A percentile compares a stretch with the other conserved stretches of the same genome.
Evolutionary conservation across 2,329 filamentous ascomycete species (phyloP).

Genomic region (Septoria petroselini): DNA sequence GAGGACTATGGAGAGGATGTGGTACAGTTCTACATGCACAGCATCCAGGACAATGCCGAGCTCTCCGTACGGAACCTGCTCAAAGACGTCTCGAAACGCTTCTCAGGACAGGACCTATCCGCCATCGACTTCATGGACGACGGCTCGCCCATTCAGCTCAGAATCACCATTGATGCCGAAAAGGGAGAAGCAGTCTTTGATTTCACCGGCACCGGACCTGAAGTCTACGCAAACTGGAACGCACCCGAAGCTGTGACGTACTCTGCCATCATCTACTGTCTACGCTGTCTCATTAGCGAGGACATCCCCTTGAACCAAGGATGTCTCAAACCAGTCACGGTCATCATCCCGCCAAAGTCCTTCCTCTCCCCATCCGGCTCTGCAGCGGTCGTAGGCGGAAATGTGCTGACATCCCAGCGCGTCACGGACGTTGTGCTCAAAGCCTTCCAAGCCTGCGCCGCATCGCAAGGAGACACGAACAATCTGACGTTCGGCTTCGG

Average conservation of each 20-base stretch:
- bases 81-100: slow-evolving; percentile 66
- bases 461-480: slow-evolving; percentile 76
- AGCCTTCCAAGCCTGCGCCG: slow-evolving; percentile 75
- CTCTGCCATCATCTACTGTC: slow-evolving; percentile 80
- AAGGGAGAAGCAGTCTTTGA: slow-evolving; percentile 76
- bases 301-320: slow-evolving; percentile 87
- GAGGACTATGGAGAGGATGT: slow-evolving; percentile 73
- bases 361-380: slow-evolving; percentile 73
- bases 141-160: slow-evolving; percentile 71
- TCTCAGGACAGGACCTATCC: slow-evolving; percentile 66
- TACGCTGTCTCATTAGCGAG: slow-evolving; percentile 72
- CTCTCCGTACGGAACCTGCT: slow-evolving; percentile 70
- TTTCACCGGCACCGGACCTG: slow-evolving; percentile 72
- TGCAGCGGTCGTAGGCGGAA: slow-evolving; percentile 79
- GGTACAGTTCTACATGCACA: slow-evolving; percentile 79
- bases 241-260: slow-evolving; percentile 79
- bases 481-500: slow-evolving; percentile 83
- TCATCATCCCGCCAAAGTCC: slow-evolving; percentile 67
- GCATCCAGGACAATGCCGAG: slow-evolving; percentile 78
- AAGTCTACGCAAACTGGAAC: slow-evolving; percentile 67
- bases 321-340: slow-evolving; percentile 71
- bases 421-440: slow-evolving; percentile 80
- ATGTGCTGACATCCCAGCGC: slow-evolving; percentile 73
- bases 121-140: slow-evolving; percentile 86
- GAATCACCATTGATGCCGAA: slow-evolving; percentile 68